Evolutionary conservation across 2,329 filamentous ascomycete species (phyloP), one percentile per base, ranked within the genome.

Genomic region (Ophiognomonia clavigignenti-juglandacearum): DNA sequence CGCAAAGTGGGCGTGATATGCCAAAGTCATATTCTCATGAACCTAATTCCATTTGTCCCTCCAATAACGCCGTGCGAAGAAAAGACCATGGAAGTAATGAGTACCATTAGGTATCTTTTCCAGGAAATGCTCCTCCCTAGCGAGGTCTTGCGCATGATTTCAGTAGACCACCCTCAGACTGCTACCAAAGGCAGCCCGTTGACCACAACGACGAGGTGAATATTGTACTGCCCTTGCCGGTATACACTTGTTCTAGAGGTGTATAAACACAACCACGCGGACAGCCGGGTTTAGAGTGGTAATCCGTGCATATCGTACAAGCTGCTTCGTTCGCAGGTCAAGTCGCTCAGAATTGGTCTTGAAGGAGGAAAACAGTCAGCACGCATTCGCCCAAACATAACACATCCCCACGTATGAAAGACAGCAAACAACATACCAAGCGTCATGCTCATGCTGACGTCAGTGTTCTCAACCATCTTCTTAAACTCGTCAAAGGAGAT

Each of bases 401-500:
- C n/a, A n/a, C n/a, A n/a, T n/a, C n/a, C n/a, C n/a, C n/a, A n/a
- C n/a, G n/a, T n/a, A n/a, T n/a, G n/a, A n/a, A n/a, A n/a, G n/a
- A n/a, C n/a, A 18, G 26, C 4, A n/a, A 36, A 2, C 22, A 18
- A 74, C 75, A 67, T 62, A 83, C 82, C 81, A 61, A 86, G 71
- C 57, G 82, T 86, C 82, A 86, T 85, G 71, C 80, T 85, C 77
- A 84, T 83, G 71, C 80, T 84, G 57, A 86, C 77, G 60, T 86
- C 82, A 47, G 92, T 97, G 66, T 86, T 95, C 78, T 96, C 92
- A 43, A 98, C 93, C 92, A 98, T 97, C 73, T 93, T 89, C 52
- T 84, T 92, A 65, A 98, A 98, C 77, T 98, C 93, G 70, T 97
- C 90, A 61, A 98, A 98, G 74, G 89, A 96, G 67, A 98, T 97